Evolutionary conservation across 1,284 basidiomycete genomes (phyloP).

Genomic region (Puccinia horiana): DNA sequence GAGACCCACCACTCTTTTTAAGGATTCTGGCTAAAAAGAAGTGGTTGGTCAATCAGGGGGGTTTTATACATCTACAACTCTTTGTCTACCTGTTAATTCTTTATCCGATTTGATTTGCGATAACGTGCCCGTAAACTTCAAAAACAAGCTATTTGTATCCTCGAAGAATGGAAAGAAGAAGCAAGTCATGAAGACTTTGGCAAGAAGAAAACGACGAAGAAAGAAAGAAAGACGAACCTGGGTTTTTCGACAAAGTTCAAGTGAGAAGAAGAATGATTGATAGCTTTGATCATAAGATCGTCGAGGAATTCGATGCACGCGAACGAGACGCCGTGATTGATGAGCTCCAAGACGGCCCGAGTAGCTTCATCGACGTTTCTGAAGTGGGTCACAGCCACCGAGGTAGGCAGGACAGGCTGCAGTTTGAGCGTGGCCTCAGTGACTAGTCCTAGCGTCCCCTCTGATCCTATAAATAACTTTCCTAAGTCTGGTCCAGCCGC

Average conservation of each 20-base stretch:
- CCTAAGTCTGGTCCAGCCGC: constrained; percentile 87
- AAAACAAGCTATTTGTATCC: constrained; percentile 59
- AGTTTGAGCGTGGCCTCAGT: constrained; percentile 74
- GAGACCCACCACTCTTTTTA: constrained; percentile 69
- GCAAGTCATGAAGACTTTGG: too few relatives aligned
- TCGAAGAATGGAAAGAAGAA: not conserved
- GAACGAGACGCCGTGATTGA: constrained; percentile 62
- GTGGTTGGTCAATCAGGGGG: not conserved
- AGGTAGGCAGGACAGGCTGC: constrained; percentile 75
- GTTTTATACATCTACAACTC: not conserved
- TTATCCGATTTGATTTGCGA: constrained; percentile 69
- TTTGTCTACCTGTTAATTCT: constrained; percentile 54
- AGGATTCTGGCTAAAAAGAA: constrained; percentile 65
- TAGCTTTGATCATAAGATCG: constrained; percentile 47
- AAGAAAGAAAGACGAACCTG: not conserved
- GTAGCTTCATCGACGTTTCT: constrained; percentile 64
- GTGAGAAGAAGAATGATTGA: constrained; percentile 29
- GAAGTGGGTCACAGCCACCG: constrained; percentile 63
- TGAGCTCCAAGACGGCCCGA: constrained; percentile 71
- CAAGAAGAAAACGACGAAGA: constrained; percentile 61
- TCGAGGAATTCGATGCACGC: constrained; percentile 61
- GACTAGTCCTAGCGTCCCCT: constrained; percentile 89
- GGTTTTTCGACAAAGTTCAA: constrained; percentile 45
- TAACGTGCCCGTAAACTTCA: constrained; percentile 70
- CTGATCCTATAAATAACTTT: constrained; percentile 89